Evolutionary conservation across 305 asterid genomes (phyloP).

Genomic region (Withania somnifera): DNA sequence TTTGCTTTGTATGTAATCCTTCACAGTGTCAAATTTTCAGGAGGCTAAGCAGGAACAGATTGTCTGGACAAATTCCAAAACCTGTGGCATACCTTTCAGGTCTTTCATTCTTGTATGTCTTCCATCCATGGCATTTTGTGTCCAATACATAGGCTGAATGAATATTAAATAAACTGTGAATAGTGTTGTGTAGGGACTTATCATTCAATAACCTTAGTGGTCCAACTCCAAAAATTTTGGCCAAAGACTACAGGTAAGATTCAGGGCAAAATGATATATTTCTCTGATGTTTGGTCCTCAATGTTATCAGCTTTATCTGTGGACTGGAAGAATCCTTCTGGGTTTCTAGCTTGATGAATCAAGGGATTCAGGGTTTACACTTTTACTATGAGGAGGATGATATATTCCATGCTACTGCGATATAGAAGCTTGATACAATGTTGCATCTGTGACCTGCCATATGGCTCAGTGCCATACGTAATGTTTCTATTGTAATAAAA

Average conservation of each 20-base stretch:
- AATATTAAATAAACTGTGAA: slow-evolving; percentile 1
- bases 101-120: slow-evolving; percentile 86
- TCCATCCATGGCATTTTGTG: slow-evolving; percentile 11
- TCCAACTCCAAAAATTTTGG: slow-evolving; percentile 61
- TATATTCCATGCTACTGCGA: not conserved
- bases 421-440: not conserved
- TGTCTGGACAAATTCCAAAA: slow-evolving; percentile 70
- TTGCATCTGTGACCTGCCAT: not conserved
- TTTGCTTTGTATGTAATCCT: slow-evolving; percentile 8
- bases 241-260: slow-evolving; percentile 78
- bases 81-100: slow-evolving; percentile 68
- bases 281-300: not conserved
- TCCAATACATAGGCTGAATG: not conserved
- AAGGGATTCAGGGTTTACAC: not conserved
- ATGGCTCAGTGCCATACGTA: not conserved
- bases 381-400: not conserved
- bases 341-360: not conserved
- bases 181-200: slow-evolving; percentile 60
- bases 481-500: not conserved
- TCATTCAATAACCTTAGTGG: slow-evolving; percentile 87
- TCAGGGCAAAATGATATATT: not conserved
- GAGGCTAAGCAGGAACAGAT: slow-evolving; percentile 73
- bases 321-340: not conserved
- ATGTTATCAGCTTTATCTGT: not conserved
- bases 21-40: slow-evolving; percentile 30